Evolutionary conservation across 768 basidiomycete species (phyloP).

Genomic region (Suillus tomentosus): DNA sequence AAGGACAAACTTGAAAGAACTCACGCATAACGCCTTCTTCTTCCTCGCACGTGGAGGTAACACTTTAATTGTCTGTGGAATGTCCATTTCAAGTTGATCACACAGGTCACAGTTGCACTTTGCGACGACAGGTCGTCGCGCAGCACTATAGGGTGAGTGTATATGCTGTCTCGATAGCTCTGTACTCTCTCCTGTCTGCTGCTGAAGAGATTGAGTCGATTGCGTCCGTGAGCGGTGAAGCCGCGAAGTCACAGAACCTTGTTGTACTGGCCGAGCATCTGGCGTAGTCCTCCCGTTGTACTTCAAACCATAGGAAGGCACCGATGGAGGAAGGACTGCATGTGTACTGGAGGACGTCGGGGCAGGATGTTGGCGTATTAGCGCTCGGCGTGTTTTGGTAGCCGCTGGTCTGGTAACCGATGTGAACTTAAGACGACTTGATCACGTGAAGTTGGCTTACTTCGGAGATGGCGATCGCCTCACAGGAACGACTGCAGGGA

Average conservation of each 20-base stretch:
- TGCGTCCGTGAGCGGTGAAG: neutral
- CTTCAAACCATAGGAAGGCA: neutral
- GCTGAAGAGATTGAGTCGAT: conserved; percentile 1
- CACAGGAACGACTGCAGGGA: neutral
- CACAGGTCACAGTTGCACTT: neutral
- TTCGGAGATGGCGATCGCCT: conserved; percentile 7
- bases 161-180: neutral
- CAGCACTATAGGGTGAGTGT: neutral
- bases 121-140: neutral
- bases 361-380: neutral
- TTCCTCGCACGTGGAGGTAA: neutral
- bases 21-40: conserved; percentile 6
- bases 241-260: neutral
- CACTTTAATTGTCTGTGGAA: neutral
- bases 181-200: neutral
- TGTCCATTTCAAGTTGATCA: neutral
- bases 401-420: neutral
- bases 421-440: too few species aligned
- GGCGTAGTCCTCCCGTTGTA: neutral
- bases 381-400: neutral
- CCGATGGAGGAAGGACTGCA: too few species aligned
- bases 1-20: neutral
- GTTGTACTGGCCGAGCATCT: neutral
- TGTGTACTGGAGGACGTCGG: neutral
- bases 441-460: conserved; percentile 3